Evolutionary conservation across 2,329 filamentous ascomycete genomes (phyloP).

Genomic region (Teratosphaeria nubilosa): DNA sequence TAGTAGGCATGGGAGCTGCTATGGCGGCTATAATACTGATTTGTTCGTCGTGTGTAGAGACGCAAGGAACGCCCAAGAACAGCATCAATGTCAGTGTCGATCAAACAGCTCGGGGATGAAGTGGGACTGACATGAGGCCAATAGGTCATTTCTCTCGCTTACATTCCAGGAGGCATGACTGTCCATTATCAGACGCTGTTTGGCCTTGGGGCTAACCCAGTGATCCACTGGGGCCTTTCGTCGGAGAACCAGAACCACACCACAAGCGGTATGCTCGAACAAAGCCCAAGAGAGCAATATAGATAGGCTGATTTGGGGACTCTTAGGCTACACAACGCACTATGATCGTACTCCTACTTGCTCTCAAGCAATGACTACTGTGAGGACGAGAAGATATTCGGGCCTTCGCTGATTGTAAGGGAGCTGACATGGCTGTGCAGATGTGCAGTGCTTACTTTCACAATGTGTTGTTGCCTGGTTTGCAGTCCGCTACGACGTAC

Average conservation of each 20-base stretch:
- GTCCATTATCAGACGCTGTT: slow-evolving; percentile 47
- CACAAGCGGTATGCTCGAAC: slow-evolving; percentile 24
- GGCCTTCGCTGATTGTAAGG: not conserved
- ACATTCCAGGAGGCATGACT: slow-evolving; percentile 40
- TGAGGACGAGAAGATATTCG: not conserved
- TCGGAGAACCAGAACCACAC: slow-evolving; percentile 25
- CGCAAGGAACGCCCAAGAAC: slow-evolving; percentile 34
- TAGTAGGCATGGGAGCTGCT: not conserved
- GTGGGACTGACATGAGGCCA: not conserved
- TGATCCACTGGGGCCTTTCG: slow-evolving; percentile 34
- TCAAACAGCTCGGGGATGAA: not conserved
- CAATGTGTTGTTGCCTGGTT: slow-evolving; percentile 35
- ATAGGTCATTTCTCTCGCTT: slow-evolving; percentile 36
- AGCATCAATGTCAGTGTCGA: slow-evolving; percentile 35
- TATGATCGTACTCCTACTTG: slow-evolving; percentile 44
- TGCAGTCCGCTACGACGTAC: slow-evolving; percentile 38
- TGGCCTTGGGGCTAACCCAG: slow-evolving; percentile 36
- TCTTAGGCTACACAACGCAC: not conserved
- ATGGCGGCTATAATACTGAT: not conserved
- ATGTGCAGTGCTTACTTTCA: slow-evolving; percentile 33
- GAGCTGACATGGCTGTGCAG: not conserved
- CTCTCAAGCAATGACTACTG: slow-evolving; percentile 17
- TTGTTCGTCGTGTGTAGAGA: not conserved
- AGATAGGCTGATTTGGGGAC: not conserved
- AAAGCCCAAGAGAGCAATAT: not conserved